Evolutionary conservation across 148 eudicot species (phyloP).

Genomic region (Heliosperma pusillum): DNA sequence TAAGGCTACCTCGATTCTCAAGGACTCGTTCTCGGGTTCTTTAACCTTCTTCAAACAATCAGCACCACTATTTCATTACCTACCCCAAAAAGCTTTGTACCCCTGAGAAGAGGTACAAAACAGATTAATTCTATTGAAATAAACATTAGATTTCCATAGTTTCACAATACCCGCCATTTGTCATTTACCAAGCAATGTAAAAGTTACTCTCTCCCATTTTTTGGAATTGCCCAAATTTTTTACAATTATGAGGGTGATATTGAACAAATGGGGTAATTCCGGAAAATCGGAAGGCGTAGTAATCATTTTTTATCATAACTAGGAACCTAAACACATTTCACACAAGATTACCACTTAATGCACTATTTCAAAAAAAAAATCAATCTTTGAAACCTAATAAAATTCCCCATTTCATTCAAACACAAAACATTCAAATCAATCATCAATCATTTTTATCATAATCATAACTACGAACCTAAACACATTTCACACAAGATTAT

Average conservation of each 20-base stretch:
- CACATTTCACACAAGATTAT: neutral
- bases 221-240: too few relatives aligned
- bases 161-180: neutral
- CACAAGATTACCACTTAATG: neutral
- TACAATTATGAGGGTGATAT: too few relatives aligned
- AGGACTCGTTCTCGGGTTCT: neutral
- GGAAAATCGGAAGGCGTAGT: too few relatives aligned
- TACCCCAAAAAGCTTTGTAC: neutral
- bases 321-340: neutral
- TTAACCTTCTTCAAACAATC: neutral
- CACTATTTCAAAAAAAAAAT: neutral
- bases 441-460: too few relatives aligned
- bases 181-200: neutral
- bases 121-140: neutral
- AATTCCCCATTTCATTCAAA: too few relatives aligned
- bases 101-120: neutral
- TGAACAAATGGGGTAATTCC: too few relatives aligned
- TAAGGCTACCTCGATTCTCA: neutral
- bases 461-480: too few relatives aligned
- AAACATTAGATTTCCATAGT: neutral
- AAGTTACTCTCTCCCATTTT: too few relatives aligned
- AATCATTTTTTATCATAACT: neutral
- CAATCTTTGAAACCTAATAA: neutral
- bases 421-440: neutral
- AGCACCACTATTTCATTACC: slow-evolving; percentile 2